Evolutionary conservation across 345 rosid species (phyloP).

Genomic region (Erysimum cheiranthoides): DNA sequence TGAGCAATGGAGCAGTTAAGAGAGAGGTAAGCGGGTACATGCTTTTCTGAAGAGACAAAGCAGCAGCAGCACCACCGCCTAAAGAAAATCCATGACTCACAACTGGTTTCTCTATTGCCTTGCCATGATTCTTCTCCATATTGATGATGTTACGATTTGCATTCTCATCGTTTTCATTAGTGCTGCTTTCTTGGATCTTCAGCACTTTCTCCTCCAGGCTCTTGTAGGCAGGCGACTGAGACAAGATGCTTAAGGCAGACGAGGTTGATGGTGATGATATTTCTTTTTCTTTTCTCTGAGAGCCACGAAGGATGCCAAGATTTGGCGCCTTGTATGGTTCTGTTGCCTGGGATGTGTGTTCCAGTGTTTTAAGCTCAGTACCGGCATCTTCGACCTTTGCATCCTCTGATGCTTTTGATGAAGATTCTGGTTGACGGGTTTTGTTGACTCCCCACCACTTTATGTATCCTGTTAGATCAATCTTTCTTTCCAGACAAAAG

Average conservation of each 20-base stretch:
- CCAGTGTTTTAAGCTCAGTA: conserved; percentile 78
- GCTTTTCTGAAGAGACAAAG: conserved; percentile 78
- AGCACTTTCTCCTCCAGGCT: conserved; percentile 79
- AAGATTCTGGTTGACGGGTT: conserved; percentile 70
- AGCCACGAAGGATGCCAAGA: conserved; percentile 60
- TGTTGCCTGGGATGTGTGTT: conserved; percentile 66
- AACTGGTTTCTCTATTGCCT: conserved; percentile 71
- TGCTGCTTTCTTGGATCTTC: conserved; percentile 63
- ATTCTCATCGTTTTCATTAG: conserved; percentile 73
- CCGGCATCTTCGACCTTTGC: conserved; percentile 67
- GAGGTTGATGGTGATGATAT: conserved; percentile 43
- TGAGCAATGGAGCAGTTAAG: conserved; percentile 82
- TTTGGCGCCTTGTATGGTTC: conserved; percentile 91
- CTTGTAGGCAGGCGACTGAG: conserved; percentile 84
- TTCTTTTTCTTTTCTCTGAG: conserved; percentile 57
- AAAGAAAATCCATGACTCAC: conserved; percentile 62
- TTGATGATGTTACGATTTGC: conserved; percentile 72
- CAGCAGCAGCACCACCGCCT: conserved; percentile 57
- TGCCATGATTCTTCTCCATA: conserved; percentile 72
- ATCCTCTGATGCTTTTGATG: conserved; percentile 69
- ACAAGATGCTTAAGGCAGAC: conserved; percentile 83
- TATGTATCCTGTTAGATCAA: conserved; percentile 80
- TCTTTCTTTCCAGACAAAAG: conserved; percentile 80
- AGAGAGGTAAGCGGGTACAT: conserved; percentile 76
- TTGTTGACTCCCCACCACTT: conserved; percentile 94